Base-by-base conservation (phyloP, 2,329 filamentous ascomycete genomes). In the Sclerotinia subarctica region DNA sequence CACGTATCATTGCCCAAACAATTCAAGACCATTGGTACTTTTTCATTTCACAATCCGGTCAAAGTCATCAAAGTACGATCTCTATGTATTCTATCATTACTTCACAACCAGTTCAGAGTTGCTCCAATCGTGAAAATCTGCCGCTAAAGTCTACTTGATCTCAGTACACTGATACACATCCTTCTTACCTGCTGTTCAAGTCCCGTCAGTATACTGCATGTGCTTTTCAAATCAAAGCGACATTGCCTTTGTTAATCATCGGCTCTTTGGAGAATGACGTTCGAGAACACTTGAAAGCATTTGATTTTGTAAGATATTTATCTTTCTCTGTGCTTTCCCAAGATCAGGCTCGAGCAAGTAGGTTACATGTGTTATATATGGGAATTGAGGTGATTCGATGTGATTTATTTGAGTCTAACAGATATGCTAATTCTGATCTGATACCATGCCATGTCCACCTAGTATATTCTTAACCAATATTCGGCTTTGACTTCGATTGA, bases 1-100 rank as follows among this genome's bases (percentile, higher is more conserved):
- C 26, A 44, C 51, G 49, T 52, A 64, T 44, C 29, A 44, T 54
- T 54, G n/a, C 32, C 42, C 26, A 17, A 54, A 26, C 35, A 54
- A 53, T 42, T 38, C 24, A 54, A 64, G 35, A 64, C 53, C 49
- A 64, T 13, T 26, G 24, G 10, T 52, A 29, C 35, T 54, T 64
- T 10, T 24, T 54, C 6, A 26, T 21, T 54, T 54, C 24, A 64
- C 7, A 17, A 38, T 49, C 24, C 26, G 29, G 8, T n/a, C 21
- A 35, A 17, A 13, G 3, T 29, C 56, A 26, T 38, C 11, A 47
- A 49, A 26, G 35, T 29, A 21, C 13, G 11, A 38, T 35, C 4
- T 44, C 26, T 21, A 32, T 10, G 19, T 49, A 49, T 35, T 24
- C 1, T 49, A 49, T 21, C 26, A 11, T 47, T 35, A 21, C 32